phyloP scores from a whole-genome alignment of 768 basidiomycete species.

The Inosperma sp. region DNA sequence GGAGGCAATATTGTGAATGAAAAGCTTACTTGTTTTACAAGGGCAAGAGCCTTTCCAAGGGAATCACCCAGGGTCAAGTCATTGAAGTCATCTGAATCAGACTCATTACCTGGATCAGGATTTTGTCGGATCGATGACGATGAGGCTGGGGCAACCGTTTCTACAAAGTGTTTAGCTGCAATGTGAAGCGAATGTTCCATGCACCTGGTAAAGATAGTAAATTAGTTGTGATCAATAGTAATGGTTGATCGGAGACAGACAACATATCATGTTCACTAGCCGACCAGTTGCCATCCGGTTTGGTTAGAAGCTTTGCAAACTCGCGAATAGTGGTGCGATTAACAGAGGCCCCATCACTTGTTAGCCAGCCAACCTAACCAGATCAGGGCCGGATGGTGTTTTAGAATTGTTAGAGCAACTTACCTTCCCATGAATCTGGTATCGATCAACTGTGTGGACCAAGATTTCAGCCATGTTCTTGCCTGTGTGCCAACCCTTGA shows the following conservation, averaged over 20 bases:
- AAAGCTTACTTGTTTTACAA: slow-evolving; percentile 1
- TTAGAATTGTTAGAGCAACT: not conserved
- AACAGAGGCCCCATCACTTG: slow-evolving; percentile 25
- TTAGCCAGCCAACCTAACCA: slow-evolving; percentile 28
- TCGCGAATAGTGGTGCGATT: slow-evolving; percentile 24
- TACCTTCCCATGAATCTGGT: slow-evolving; percentile 22
- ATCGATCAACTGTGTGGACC: slow-evolving; percentile 13
- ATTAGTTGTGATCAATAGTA: not conserved
- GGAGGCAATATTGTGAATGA: not conserved
- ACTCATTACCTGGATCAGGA: not conserved
- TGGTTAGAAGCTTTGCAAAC: slow-evolving; percentile 16
- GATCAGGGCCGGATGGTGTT: not conserved
- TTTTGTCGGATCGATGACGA: not conserved
- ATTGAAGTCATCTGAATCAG: not conserved
- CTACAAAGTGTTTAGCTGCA: slow-evolving; percentile 24
- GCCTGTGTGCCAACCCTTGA: slow-evolving; percentile 17
- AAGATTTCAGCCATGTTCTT: slow-evolving; percentile 18
- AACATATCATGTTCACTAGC: slow-evolving; percentile 17
- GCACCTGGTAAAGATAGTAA: slow-evolving; percentile 23
- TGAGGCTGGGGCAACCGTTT: slow-evolving; percentile 16
- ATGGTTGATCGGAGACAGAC: slow-evolving; percentile 13
- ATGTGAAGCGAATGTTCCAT: slow-evolving; percentile 33
- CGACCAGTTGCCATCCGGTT: slow-evolving; percentile 18
- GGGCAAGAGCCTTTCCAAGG: not conserved
- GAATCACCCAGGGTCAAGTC: not conserved